phyloP scores from a whole-genome alignment of 2,329 filamentous ascomycete genomes.

The Epichloe bromicola region DNA sequence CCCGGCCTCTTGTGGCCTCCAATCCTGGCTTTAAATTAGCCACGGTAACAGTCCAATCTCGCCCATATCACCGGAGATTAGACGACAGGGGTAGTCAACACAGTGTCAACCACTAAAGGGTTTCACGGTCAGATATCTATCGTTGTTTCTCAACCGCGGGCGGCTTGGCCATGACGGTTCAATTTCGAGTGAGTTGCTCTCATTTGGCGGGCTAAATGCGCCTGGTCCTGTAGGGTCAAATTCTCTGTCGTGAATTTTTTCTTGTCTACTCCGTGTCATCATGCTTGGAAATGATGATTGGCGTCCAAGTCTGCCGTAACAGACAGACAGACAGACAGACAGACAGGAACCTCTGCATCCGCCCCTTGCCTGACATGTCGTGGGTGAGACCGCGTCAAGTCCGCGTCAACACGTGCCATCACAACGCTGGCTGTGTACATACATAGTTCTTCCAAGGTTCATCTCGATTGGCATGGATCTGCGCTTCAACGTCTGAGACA shows the following conservation, averaged over 20 bases:
- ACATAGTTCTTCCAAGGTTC: background rate
- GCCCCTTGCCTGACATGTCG: background rate
- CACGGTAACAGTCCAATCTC: slow-evolving; percentile 1
- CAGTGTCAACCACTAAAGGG: background rate
- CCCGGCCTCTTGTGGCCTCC: background rate
- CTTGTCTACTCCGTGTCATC: too few relatives aligned
- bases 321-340: background rate
- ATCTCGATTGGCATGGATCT: slow-evolving; percentile 1
- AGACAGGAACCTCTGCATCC: background rate
- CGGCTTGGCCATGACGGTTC: too few relatives aligned
- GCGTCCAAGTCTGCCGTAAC: too few relatives aligned
- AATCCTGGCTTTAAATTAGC: background rate
- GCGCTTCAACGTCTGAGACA: background rate
- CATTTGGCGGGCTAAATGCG: too few relatives aligned
- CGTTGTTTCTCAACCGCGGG: too few relatives aligned
- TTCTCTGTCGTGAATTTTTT: too few relatives aligned
- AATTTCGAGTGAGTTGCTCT: too few relatives aligned
- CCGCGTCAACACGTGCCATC: background rate
- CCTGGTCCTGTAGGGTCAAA: too few relatives aligned
- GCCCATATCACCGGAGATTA: background rate
- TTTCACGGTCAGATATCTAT: too few relatives aligned
- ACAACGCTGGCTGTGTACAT: background rate
- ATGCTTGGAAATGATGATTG: too few relatives aligned
- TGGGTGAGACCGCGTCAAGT: background rate
- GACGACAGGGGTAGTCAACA: too few relatives aligned